These are phyloP conservation scores for Pleoardoris graminearum DNA, from an alignment of 2,329 filamentous ascomycete genomes.

Conservation along the genomic window DNA sequence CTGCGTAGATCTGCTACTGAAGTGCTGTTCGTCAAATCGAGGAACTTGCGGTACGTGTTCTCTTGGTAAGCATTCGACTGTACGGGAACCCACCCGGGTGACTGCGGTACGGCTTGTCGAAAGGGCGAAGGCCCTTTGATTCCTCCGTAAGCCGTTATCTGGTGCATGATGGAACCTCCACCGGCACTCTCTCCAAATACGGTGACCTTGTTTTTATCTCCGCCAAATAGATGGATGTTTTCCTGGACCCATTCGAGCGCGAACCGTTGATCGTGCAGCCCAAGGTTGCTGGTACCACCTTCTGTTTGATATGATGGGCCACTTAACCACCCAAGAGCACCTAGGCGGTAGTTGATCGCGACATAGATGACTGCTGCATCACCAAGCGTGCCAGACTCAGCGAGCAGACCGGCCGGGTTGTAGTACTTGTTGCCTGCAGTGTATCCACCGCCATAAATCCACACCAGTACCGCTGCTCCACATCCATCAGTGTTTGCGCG, in stretches of 20 bases:
- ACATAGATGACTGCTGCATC: conserved; percentile 51
- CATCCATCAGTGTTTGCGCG: conserved; percentile 35
- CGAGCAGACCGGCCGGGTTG: conserved; percentile 48
- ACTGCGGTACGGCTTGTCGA: conserved; percentile 44
- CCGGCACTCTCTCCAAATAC: conserved; percentile 46
- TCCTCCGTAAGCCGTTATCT: conserved; percentile 48
- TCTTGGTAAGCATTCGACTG: conserved; percentile 35
- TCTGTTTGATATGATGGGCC: conserved; percentile 42
- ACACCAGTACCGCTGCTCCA: conserved; percentile 52
- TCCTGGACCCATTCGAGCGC: conserved; percentile 48
- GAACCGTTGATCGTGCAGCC: conserved; percentile 45
- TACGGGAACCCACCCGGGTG: conserved; percentile 45
- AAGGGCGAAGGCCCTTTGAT: conserved; percentile 44
- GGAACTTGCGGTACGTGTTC: conserved; percentile 32
- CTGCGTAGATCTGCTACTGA: conserved; percentile 40
- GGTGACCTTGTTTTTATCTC: conserved; percentile 44
- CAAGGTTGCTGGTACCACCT: conserved; percentile 41
- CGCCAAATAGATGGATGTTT: conserved; percentile 46
- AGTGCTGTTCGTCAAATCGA: conserved; percentile 38
- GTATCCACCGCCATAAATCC: conserved; percentile 58
- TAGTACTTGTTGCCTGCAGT: conserved; percentile 47
- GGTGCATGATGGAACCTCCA: conserved; percentile 46
- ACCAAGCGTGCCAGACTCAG: conserved; percentile 47
- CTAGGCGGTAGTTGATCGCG: conserved; percentile 53
- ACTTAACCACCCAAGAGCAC: conserved; percentile 42